Conservation (phyloP, 2,329 filamentous ascomycete genomes). For the Graphilbum fragrans region DNA sequence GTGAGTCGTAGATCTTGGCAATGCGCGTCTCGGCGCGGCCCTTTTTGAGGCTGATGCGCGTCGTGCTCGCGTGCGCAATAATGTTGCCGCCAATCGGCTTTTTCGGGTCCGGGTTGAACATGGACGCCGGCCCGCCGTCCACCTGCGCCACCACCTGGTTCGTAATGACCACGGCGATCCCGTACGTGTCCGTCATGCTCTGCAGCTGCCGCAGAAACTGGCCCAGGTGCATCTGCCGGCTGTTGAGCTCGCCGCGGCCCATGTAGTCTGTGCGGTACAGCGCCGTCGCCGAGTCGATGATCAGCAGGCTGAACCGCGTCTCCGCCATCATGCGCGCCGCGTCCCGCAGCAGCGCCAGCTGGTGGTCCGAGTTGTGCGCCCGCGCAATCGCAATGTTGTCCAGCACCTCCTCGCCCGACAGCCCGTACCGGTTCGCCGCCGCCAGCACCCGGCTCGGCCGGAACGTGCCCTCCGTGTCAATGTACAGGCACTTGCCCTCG, state of each 20-base stretch:
- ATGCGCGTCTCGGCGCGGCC: slow-evolving; percentile 90
- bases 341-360: slow-evolving; percentile 87
- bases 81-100: slow-evolving; percentile 99
- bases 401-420: slow-evolving; percentile 92
- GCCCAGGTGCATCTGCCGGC: slow-evolving; percentile 75
- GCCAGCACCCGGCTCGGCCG: slow-evolving; percentile 81
- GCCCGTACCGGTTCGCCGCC: slow-evolving; percentile 85
- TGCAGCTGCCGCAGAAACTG: slow-evolving; percentile 83
- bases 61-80: slow-evolving; percentile 94
- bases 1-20: slow-evolving; percentile 98
- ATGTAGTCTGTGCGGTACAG: slow-evolving; percentile 95
- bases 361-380: slow-evolving; percentile 97
- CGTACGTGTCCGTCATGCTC: slow-evolving; percentile 70
- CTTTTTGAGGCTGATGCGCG: slow-evolving; percentile 88
- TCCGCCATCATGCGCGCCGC: slow-evolving; percentile 99
- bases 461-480: slow-evolving; percentile 97
- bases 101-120: slow-evolving; percentile 99
- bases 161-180: slow-evolving; percentile 95
- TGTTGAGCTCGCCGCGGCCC: slow-evolving; percentile 93
- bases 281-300: slow-evolving; percentile 92
- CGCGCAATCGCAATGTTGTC: slow-evolving; percentile 98
- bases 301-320: slow-evolving; percentile 87
- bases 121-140: slow-evolving; percentile 86
- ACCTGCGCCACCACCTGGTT: slow-evolving; percentile 99
- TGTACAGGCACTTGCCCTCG: slow-evolving; percentile 96